These are phyloP conservation scores for Clonostachys sp. DNA, from an alignment of 2,329 filamentous ascomycete species.

Conservation along the genomic window DNA sequence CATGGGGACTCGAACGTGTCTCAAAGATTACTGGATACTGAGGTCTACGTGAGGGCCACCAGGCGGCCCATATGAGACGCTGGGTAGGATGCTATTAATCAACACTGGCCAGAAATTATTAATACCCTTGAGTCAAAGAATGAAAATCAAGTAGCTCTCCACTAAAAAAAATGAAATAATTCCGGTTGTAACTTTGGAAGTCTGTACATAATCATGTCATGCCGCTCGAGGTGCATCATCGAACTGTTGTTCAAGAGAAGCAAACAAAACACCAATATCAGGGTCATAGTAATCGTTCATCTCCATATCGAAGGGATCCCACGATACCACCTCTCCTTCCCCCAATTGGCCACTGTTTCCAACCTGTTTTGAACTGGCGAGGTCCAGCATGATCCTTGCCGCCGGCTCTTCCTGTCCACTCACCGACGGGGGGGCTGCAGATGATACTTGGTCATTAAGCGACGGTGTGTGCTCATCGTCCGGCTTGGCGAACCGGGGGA, in stretches of 20 bases:
- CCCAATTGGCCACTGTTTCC: background rate
- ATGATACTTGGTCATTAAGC: constrained; percentile 2
- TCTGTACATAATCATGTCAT: too few species aligned
- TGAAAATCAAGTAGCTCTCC: too few species aligned
- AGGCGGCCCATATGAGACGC: too few species aligned
- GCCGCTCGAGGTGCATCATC: too few species aligned
- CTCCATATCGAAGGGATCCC: constrained; percentile 3
- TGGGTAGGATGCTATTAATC: too few species aligned
- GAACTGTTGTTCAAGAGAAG: background rate
- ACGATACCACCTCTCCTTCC: background rate
- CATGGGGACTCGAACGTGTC: too few species aligned
- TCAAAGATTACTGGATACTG: too few species aligned
- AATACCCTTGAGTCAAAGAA: too few species aligned
- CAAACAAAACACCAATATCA: constrained; percentile 1
- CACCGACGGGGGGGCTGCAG: constrained; percentile 3
- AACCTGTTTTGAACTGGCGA: background rate
- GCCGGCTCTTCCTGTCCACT: background rate
- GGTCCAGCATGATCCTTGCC: background rate
- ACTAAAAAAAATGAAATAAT: too few species aligned
- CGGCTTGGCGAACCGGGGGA: background rate
- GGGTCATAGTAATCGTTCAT: constrained; percentile 2
- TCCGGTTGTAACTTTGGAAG: too few species aligned
- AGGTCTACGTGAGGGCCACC: too few species aligned
- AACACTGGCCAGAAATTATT: too few species aligned
- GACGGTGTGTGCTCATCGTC: constrained; percentile 3